Evolutionary conservation across 2,329 filamentous ascomycete species (phyloP).

Genomic region (Aspergillus carbonarius): DNA sequence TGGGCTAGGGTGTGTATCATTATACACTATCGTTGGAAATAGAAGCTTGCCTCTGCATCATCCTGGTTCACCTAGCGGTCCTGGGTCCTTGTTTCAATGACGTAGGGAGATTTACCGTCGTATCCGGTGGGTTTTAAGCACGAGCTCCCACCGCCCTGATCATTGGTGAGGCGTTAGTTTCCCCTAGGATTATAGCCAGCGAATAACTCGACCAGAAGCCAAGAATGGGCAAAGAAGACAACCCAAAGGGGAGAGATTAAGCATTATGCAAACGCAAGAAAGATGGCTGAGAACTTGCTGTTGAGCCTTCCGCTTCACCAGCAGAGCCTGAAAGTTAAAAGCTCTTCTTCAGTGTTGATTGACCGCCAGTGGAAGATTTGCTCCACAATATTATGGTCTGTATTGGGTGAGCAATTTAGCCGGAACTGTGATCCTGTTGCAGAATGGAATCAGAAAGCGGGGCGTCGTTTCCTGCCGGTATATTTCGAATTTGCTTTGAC

Average conservation of each 20-base stretch:
- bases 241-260: background rate
- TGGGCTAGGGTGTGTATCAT: constrained; percentile 16
- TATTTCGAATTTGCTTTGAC: constrained; percentile 93
- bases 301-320: background rate
- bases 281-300: background rate
- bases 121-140: background rate
- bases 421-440: background rate
- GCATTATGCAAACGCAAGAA: background rate
- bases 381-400: background rate
- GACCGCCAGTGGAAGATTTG: background rate
- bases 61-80: background rate
- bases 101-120: background rate
- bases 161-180: background rate
- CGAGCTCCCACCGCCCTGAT: background rate
- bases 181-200: background rate
- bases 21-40: constrained; percentile 13
- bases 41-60: constrained; percentile 5
- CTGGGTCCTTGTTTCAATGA: background rate
- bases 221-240: background rate
- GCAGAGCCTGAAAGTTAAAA: background rate
- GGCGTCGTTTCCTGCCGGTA: constrained; percentile 81
- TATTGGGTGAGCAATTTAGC: background rate
- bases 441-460: constrained; percentile 61
- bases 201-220: background rate
- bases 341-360: background rate